These are phyloP conservation scores for Vitis hybrid DNA, from an alignment of 177 flowering plant genomes.

Conservation along the genomic window DNA sequence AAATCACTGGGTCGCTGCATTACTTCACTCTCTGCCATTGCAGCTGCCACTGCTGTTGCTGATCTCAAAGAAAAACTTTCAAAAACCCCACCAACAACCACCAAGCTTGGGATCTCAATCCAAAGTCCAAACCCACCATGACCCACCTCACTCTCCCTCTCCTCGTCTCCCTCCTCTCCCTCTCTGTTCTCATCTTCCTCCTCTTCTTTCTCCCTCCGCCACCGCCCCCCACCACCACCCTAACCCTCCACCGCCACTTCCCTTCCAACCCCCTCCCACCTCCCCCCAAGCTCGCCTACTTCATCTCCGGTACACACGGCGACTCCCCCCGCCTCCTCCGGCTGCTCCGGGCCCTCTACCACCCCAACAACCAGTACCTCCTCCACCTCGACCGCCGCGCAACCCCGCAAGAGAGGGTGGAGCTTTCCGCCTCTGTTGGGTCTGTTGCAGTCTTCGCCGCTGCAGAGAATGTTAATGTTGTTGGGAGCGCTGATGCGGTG, in stretches of 20 bases:
- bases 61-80: neutral
- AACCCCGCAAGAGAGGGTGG: conserved; percentile 7
- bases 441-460: conserved; percentile 14
- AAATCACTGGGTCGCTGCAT: too few relatives aligned
- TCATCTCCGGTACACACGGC: conserved; percentile 21
- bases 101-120: too few relatives aligned
- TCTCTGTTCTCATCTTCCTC: neutral
- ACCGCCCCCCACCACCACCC: neutral
- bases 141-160: neutral
- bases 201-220: neutral
- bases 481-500: conserved; percentile 19
- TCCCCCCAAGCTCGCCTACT: conserved; percentile 32
- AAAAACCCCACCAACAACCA: neutral
- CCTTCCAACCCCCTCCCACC: conserved; percentile 5
- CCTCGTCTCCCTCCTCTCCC: neutral
- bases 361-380: conserved; percentile 30
- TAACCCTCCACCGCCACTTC: neutral
- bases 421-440: conserved; percentile 3
- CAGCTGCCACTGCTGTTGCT: neutral
- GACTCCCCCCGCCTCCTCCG: conserved; percentile 23
- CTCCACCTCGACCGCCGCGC: conserved; percentile 24
- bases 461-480: conserved; percentile 20
- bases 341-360: conserved; percentile 25
- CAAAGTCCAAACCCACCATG: neutral
- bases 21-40: too few relatives aligned